Evolutionary conservation across 352 stramenopile species (phyloP).

Genomic region (Phytophthora pinifolia): DNA sequence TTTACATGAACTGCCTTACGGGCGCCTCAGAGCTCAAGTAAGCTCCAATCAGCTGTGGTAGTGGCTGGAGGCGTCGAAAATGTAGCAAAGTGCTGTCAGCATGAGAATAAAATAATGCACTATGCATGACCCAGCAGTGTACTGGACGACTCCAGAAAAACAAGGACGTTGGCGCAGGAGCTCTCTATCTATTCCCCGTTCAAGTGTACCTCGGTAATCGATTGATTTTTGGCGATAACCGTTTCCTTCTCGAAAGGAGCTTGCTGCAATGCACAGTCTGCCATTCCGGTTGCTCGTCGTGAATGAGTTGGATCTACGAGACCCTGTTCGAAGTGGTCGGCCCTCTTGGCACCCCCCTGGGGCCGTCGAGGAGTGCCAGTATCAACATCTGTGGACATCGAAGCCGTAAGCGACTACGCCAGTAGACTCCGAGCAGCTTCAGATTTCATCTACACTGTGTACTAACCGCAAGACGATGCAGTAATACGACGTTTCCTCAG

Average conservation of each 20-base stretch:
- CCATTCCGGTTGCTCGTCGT: slow-evolving; percentile 29
- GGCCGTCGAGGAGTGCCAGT: slow-evolving; percentile 11
- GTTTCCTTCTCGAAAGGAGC: not conserved
- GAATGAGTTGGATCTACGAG: slow-evolving; percentile 25
- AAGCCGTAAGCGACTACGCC: slow-evolving; percentile 22
- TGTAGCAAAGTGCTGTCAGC: slow-evolving; percentile 7
- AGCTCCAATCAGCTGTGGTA: slow-evolving; percentile 1
- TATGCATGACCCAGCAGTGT: slow-evolving; percentile 3
- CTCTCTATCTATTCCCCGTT: too few species aligned
- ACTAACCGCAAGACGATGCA: slow-evolving; percentile 4
- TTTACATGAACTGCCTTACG: slow-evolving; percentile 88
- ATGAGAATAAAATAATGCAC: slow-evolving; percentile 19
- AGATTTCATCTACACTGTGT: not conserved
- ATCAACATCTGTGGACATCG: slow-evolving; percentile 20
- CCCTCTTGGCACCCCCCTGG: slow-evolving; percentile 12
- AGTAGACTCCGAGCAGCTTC: not conserved
- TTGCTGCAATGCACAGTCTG: slow-evolving; percentile 24
- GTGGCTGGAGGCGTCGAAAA: not conserved
- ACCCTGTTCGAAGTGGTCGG: slow-evolving; percentile 5
- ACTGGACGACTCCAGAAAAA: too few species aligned
- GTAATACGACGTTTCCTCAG: slow-evolving; percentile 15
- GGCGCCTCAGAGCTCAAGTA: slow-evolving; percentile 77
- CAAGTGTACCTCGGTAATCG: too few species aligned
- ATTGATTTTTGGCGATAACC: slow-evolving; percentile 1
- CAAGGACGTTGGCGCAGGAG: too few species aligned